Base-by-base conservation (phyloP, 257 asterid genomes). In the Oldenlandia corymbosa region DNA sequence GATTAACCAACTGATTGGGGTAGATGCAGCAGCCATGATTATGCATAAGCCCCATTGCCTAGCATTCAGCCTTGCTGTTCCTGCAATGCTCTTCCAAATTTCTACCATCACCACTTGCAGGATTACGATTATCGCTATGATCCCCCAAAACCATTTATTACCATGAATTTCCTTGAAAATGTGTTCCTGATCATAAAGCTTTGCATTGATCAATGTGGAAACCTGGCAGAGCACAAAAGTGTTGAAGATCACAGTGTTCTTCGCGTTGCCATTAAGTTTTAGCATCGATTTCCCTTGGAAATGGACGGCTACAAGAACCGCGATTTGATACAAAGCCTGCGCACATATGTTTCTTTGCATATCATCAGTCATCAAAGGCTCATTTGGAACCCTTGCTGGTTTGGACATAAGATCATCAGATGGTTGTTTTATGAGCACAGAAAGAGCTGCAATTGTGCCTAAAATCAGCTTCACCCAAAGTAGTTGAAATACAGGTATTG, bases 201-300 rank as follows among this genome's bases (percentile, higher is more conserved):
- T 68, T 1, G 71, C 24, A 20, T 52, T 65, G 31, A 68, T 46
- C 10, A 73, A 41, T 12, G 70, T 34, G 47, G 57, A 62, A 18
- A 59, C 71, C 53, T 73, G 74, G 69, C 64, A 73, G 49, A 73
- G 60, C 30, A 73, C 63, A 39, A 68, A 68, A 28, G 78, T 68
- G 21, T 43, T 64, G 13, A 68, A 64, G 30, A 73, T 61, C 30
- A 49, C n/a, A 0, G 78, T 51, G 6, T 43, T 52, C 64, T 73
- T 73, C 63, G 57, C 67, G 26, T 62, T 50, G n/a, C 21, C 17
- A 41, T 42, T 62, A 41, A 68, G 62, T 1, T 63, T 48, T 20
- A 73, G 51, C 4, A 64, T 9, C 7, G 71, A 49, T 26, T 31
- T 26, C 3, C 79, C 79, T 46, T 34, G 49, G 36, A 73, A 58